phyloP scores from a whole-genome alignment of 148 eudicot species.

The Chenopodium suecicum region DNA sequence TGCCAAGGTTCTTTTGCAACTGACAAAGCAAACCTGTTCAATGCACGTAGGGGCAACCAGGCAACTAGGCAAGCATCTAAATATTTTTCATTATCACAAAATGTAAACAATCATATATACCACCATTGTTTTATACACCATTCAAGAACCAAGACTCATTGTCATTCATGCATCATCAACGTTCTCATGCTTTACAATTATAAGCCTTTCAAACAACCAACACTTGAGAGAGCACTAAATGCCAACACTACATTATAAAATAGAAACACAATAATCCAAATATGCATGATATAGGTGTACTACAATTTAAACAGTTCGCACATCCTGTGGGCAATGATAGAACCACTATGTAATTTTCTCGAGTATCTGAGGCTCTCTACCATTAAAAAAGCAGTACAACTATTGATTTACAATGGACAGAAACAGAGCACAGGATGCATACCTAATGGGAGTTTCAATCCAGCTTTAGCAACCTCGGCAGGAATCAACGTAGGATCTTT shows the following conservation, averaged over 20 bases:
- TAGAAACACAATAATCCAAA: background rate
- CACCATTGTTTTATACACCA: background rate
- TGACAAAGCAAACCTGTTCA: background rate
- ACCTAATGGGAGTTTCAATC: conserved; percentile 68
- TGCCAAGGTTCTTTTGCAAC: background rate
- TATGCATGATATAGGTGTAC: background rate
- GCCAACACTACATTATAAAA: background rate
- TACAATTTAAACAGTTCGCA: background rate
- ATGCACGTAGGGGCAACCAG: background rate
- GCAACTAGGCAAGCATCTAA: too few relatives aligned
- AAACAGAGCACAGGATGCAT: conserved; percentile 7
- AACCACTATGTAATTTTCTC: background rate
- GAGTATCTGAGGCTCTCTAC: background rate
- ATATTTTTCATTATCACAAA: background rate
- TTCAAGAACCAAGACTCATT: background rate
- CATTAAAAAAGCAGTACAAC: background rate
- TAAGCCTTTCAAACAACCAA: background rate
- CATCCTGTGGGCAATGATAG: background rate
- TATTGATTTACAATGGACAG: background rate
- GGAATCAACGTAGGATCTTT: conserved; percentile 55
- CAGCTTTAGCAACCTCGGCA: conserved; percentile 57
- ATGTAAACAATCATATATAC: background rate
- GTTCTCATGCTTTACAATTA: background rate
- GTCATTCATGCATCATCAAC: background rate
- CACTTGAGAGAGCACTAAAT: background rate